Base-by-base conservation (phyloP, 805 yeast genomes). In the Wickerhamomyces mucosus region DNA sequence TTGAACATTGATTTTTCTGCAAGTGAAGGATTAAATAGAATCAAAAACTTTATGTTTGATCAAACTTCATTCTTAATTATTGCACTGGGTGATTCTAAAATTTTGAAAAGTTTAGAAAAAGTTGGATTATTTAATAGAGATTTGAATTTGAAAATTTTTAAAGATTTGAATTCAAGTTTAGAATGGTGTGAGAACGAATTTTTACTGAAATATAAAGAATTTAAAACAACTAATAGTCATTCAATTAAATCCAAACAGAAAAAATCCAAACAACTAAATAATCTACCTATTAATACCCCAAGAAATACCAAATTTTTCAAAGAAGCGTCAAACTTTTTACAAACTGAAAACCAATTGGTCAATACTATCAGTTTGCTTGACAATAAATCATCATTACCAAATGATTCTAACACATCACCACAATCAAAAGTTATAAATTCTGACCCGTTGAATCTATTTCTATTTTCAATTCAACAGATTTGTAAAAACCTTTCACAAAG, bases 131-230 rank as follows among this genome's bases (percentile, higher is more conserved):
- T 60, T 17, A 70, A 65, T 34, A 44, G 44, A 6, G 43, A 39
- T 21, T 39, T 48, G 4, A 53, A 52, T 71, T 75, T 37, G 4
- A 76, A 75, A 43, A 64, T 88, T 27, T 89, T 86, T 50, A 71
- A 70, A 33, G 80, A 83, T 33, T 65, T 92, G 45, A 92, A 92
- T 50, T 71, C 80, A 34, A 95, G 95, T 0, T 65, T 92, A 26
- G 97, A 92, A 56, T 89, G 95, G 95, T 85, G 96, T 61, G 98
- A 92, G 54, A 89, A 92, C 56, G 78, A 79, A 45, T 85, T 88
- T 44, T 65, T 92, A 46, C 37, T 41, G 5, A 53, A 59, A 38
- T 63, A 60, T 37, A 59, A 47, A 30, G 46, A 55, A 22, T 40
- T 61, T 26, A 57, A 61, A 29, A 31, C 28, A 3, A 32, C 35